phyloP scores from a whole-genome alignment of 768 basidiomycete genomes.

The Podaxis mareebaensis region DNA sequence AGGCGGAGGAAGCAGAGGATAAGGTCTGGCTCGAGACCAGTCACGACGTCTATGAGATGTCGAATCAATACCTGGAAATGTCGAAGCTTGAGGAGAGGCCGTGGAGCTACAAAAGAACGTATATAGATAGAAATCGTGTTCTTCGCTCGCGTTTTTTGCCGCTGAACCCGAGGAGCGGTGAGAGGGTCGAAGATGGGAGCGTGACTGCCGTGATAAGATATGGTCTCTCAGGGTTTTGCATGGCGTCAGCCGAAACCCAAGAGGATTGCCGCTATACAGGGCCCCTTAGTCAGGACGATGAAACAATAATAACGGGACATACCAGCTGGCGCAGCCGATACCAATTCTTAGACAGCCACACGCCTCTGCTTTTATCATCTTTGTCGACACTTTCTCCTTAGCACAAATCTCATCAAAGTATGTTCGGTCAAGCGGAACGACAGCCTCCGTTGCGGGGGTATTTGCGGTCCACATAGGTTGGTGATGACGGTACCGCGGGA shows the following conservation, averaged over 20 bases:
- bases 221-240: conserved; percentile 55
- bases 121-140: conserved; percentile 32
- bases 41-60: conserved; percentile 5
- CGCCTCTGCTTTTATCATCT: conserved; percentile 10
- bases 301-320: conserved; percentile 20
- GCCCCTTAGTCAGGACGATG: neutral
- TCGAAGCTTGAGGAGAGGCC: conserved; percentile 33
- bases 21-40: conserved; percentile 32
- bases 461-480: conserved; percentile 56
- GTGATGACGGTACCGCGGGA: conserved; percentile 24
- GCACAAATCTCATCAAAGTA: conserved; percentile 16
- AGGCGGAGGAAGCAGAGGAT: conserved; percentile 11
- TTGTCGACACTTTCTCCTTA: conserved; percentile 14
- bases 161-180: conserved; percentile 16
- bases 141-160: conserved; percentile 16
- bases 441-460: conserved; percentile 48
- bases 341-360: conserved; percentile 10
- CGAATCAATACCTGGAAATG: conserved; percentile 26
- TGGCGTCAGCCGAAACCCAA: conserved; percentile 63
- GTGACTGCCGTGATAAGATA: conserved; percentile 23
- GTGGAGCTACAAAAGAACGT: conserved; percentile 51
- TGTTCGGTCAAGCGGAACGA: conserved; percentile 43
- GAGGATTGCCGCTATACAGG: conserved; percentile 54
- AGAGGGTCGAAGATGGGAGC: conserved; percentile 3
- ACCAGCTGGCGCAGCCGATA: conserved; percentile 26